Base-by-base conservation (phyloP, 2,329 filamentous ascomycete species). In the Phaeosphaeriaceae sp. region DNA sequence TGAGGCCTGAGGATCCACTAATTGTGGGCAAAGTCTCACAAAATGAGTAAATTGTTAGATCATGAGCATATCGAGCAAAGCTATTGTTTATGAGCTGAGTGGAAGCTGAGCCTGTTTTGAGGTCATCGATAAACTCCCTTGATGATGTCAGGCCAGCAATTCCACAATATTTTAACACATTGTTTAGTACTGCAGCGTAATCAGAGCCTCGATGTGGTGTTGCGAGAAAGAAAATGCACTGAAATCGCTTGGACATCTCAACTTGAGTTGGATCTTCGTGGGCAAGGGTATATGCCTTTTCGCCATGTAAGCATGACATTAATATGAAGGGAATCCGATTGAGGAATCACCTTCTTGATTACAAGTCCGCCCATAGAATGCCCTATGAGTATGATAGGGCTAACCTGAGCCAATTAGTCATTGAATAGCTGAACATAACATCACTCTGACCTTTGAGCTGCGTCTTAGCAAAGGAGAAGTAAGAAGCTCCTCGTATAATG, bases 131-230 rank as follows among this genome's bases (percentile, higher is more conserved):
- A 15, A 15, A 41, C n/a, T 41, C 38, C 30, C 38, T 29, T 20
- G 38, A 30, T 26, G 21, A 41, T 9, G 21, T 41, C 9, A 29
- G 13, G 16, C 38, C 21, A n/a, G 26, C 30, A 5, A 30, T n/a
- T 13, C 38, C 38, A 30, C 11, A 41, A 30, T 30, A 41, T 13
- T 41, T 41, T 4, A 30, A 30, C 8, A 46, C 15, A 12, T 34
- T 34, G 15, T 38, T 46, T 15, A 49, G 32, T 16, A 49, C 20
- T 17, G 38, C 17, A 6, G 46, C 32, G 8, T 26, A 32, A 17
- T 39, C 40, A n/a, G 46, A 29, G 9, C 46, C 46, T 21, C 46
- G 39, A 29, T 49, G 46, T 6, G 46, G 46, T 26, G 46, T 49
- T 32, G 46, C 46, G 13, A 49, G 32, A 20, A 49, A 49, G 34